Evolutionary conservation across 1,139 yeast genomes (phyloP).

Genomic region (Geotrichum fermentans): DNA sequence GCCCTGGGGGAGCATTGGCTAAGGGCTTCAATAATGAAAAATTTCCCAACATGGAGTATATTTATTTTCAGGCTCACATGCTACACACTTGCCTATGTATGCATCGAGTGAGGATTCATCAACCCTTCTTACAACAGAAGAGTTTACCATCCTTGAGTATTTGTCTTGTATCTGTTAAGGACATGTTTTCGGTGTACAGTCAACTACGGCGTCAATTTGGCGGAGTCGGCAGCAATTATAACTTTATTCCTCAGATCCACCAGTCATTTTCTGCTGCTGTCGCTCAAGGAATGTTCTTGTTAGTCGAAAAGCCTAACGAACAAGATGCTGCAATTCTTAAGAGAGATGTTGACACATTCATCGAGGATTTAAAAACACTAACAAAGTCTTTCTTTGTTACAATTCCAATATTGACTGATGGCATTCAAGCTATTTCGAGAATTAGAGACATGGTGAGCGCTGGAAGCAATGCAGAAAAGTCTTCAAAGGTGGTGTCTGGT

Average conservation of each 20-base stretch:
- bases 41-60: constrained; percentile 10
- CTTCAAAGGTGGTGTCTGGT: constrained; percentile 17
- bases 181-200: constrained; percentile 30
- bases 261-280: constrained; percentile 33
- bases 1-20: background rate
- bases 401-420: constrained; percentile 31
- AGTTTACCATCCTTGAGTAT: constrained; percentile 32
- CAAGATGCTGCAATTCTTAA: constrained; percentile 27
- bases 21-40: background rate
- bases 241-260: constrained; percentile 30
- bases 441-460: constrained; percentile 26
- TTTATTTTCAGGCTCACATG: constrained; percentile 34
- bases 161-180: constrained; percentile 28
- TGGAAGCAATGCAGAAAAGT: constrained; percentile 20
- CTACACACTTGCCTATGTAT: constrained; percentile 34
- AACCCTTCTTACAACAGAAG: constrained; percentile 29
- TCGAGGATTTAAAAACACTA: constrained; percentile 27
- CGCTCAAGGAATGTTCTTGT: constrained; percentile 31
- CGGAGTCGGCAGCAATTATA: constrained; percentile 26
- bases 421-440: constrained; percentile 30
- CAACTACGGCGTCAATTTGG: constrained; percentile 23
- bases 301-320: constrained; percentile 24
- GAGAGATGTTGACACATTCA: constrained; percentile 29
- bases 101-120: constrained; percentile 33
- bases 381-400: constrained; percentile 26